Percentiles rank a stretch among this genome's conserved stretches.
These are phyloP conservation scores for Pseudofabraea citricarpa DNA, from an alignment of 2,329 filamentous ascomycete species.

Conservation along the genomic window DNA sequence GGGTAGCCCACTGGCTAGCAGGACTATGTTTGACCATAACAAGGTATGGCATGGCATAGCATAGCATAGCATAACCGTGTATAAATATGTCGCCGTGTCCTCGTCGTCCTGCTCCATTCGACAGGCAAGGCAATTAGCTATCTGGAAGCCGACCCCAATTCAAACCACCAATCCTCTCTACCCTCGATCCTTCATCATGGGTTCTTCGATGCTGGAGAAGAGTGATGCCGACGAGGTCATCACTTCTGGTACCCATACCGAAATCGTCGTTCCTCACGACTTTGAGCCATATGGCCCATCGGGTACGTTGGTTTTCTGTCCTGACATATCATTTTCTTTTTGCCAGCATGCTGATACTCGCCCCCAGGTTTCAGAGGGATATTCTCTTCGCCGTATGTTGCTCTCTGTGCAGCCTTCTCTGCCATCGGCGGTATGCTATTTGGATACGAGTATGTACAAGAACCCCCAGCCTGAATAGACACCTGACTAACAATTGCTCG, in stretches of 20 bases:
- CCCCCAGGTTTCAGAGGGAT: constrained; percentile 26
- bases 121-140: no score
- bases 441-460: constrained; percentile 20
- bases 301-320: no score
- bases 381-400: constrained; percentile 28
- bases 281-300: neutral
- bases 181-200: neutral
- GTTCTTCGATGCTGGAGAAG: neutral
- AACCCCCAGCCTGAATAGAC: neutral
- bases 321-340: neutral
- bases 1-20: no score
- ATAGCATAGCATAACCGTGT: no score
- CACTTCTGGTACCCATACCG: neutral
- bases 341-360: neutral
- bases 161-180: no score
- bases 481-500: neutral
- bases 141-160: no score
- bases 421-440: constrained; percentile 37
- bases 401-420: constrained; percentile 28
- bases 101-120: no score
- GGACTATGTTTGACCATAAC: no score
- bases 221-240: neutral
- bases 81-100: no score
- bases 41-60: no score
- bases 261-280: no score